phyloP scores from a whole-genome alignment of 352 stramenopile genomes.

The Phytopythium sindhum region DNA sequence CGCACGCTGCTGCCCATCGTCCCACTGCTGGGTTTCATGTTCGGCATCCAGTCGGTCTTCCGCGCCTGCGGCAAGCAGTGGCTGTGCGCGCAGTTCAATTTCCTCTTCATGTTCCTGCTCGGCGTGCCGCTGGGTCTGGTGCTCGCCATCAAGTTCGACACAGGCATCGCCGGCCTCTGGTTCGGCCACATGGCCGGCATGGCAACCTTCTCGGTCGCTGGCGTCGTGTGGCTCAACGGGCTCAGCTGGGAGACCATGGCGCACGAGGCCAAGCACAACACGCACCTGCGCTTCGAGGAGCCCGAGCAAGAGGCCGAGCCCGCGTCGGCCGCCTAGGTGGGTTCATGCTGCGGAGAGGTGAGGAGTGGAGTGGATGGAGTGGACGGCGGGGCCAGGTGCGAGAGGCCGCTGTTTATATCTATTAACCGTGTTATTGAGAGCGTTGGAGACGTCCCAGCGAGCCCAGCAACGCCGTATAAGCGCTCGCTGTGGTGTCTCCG shows the following conservation, averaged over 20 bases:
- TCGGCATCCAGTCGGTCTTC: slow-evolving; percentile 38
- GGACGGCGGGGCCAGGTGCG: neutral
- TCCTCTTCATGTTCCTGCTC: slow-evolving; percentile 47
- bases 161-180: slow-evolving; percentile 51
- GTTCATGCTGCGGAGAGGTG: neutral
- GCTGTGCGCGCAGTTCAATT: slow-evolving; percentile 49
- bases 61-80: slow-evolving; percentile 45
- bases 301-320: neutral
- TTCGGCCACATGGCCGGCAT: slow-evolving; percentile 49
- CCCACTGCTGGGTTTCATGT: slow-evolving; percentile 34
- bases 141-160: slow-evolving; percentile 37
- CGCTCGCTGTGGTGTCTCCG: neutral
- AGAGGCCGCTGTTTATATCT: neutral
- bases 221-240: slow-evolving; percentile 32
- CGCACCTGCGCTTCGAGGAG: slow-evolving; percentile 32
- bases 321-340: neutral
- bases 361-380: neutral
- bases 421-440: neutral
- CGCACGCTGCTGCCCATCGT: slow-evolving; percentile 29
- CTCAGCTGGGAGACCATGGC: slow-evolving; percentile 55
- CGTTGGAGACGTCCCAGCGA: neutral
- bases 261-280: slow-evolving; percentile 41
- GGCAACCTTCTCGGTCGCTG: slow-evolving; percentile 31
- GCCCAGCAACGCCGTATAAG: neutral
- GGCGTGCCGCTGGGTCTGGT: slow-evolving; percentile 39